Percentiles rank a stretch among this genome's conserved stretches.
These are phyloP conservation scores for Starmerella apis DNA, from an alignment of 805 yeast genomes.

Conservation along the genomic window DNA sequence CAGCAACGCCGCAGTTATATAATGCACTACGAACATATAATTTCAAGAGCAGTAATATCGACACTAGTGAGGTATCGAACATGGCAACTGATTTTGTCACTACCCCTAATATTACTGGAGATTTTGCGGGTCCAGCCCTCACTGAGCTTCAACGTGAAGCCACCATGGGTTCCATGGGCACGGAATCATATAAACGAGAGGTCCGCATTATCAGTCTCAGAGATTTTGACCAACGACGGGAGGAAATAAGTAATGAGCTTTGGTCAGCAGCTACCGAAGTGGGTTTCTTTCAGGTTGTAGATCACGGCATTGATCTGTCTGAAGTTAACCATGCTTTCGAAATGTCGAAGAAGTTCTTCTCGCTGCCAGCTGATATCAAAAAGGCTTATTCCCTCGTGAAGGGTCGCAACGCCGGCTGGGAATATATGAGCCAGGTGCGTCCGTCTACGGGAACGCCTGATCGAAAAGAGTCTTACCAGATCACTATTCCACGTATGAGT, in stretches of 20 bases:
- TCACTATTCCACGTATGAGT: constrained; percentile 17
- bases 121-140: too few relatives aligned
- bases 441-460: constrained; percentile 22
- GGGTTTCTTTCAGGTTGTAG: constrained; percentile 19
- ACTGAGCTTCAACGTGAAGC: constrained; percentile 14
- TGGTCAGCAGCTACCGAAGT: constrained; percentile 19
- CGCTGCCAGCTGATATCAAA: constrained; percentile 11
- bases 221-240: constrained; percentile 10
- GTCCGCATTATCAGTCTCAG: constrained; percentile 13
- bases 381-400: constrained; percentile 2
- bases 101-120: too few relatives aligned
- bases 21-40: too few relatives aligned
- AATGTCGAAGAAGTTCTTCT: constrained; percentile 14
- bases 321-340: constrained; percentile 14
- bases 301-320: constrained; percentile 14
- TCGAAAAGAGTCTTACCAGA: constrained; percentile 19
- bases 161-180: constrained; percentile 13
- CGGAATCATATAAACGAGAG: constrained; percentile 5
- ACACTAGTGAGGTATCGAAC: too few relatives aligned
- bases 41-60: too few relatives aligned
- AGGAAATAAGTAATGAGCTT: constrained; percentile 14
- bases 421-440: constrained; percentile 16
- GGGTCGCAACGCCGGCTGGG: constrained; percentile 18
- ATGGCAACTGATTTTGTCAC: too few relatives aligned
- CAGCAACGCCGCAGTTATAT: too few relatives aligned